Evolutionary conservation across 2,329 filamentous ascomycete genomes (phyloP).

Genomic region (Dendryphion nanum): DNA sequence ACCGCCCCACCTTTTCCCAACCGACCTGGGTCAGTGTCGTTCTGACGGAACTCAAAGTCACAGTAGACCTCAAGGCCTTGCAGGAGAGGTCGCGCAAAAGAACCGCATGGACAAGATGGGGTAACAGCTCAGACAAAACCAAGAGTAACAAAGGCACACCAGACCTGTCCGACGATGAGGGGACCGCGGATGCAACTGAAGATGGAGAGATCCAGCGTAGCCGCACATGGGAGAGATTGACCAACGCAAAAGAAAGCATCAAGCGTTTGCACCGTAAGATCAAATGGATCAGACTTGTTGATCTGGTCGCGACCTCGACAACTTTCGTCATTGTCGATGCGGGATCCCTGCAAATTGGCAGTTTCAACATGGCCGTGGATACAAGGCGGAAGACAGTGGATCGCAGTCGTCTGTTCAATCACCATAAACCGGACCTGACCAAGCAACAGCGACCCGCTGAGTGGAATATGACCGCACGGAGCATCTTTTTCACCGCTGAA

Average conservation of each 20-base stretch:
- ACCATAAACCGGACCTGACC: slow-evolving; percentile 46
- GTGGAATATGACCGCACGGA: slow-evolving; percentile 86
- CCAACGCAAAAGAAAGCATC: slow-evolving; percentile 75
- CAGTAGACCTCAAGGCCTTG: slow-evolving; percentile 71
- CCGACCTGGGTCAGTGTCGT: slow-evolving; percentile 95
- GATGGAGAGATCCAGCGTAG: slow-evolving; percentile 52
- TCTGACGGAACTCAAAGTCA: slow-evolving; percentile 80
- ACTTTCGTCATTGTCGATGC: slow-evolving; percentile 75
- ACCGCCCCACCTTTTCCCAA: slow-evolving; percentile 93
- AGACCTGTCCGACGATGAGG: slow-evolving; percentile 14
- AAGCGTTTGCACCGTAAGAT: slow-evolving; percentile 85
- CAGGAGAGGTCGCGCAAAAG: slow-evolving; percentile 38
- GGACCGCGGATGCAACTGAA: slow-evolving; percentile 15
- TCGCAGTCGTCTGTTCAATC: slow-evolving; percentile 82
- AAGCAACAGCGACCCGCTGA: slow-evolving; percentile 76
- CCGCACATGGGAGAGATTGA: slow-evolving; percentile 79
- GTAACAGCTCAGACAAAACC: slow-evolving; percentile 25
- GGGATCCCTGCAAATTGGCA: slow-evolving; percentile 81
- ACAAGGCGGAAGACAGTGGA: slow-evolving; percentile 90
- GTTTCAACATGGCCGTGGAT: slow-evolving; percentile 82
- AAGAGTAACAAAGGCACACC: slow-evolving; percentile 18
- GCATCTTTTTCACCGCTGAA: slow-evolving; percentile 83
- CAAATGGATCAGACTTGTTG: slow-evolving; percentile 84
- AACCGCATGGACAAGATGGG: slow-evolving; percentile 30
- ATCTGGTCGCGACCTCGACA: slow-evolving; percentile 80